A percentile compares a stretch with the other conserved stretches of the same genome.
These are phyloP conservation scores for Parietaria judaica DNA, from an alignment of 306 rosid species.

Conservation along the genomic window DNA sequence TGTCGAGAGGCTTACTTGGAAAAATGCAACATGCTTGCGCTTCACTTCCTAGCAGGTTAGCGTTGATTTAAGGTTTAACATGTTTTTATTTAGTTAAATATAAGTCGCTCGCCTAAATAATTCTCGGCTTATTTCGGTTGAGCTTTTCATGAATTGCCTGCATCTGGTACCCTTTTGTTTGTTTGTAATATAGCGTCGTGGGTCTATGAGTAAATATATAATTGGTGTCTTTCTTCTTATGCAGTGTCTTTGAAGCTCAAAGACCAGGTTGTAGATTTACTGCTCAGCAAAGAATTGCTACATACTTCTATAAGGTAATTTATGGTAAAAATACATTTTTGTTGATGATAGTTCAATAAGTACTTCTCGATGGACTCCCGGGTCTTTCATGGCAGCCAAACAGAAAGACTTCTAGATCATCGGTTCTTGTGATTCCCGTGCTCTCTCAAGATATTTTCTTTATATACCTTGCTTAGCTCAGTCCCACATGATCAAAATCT, in stretches of 20 bases:
- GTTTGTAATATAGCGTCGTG: neutral
- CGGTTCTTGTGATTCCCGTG: neutral
- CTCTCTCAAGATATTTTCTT: neutral
- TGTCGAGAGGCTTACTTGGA: constrained; percentile 71
- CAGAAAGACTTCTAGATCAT: constrained; percentile 2
- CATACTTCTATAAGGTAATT: constrained; percentile 73
- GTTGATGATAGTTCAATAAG: neutral
- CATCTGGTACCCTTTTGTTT: neutral
- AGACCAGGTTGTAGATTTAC: constrained; percentile 85
- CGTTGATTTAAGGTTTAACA: neutral
- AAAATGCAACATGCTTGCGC: constrained; percentile 56
- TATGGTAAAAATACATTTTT: constrained; percentile 8
- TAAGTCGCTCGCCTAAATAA: neutral
- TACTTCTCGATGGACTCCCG: neutral
- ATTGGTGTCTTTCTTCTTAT: constrained; percentile 13
- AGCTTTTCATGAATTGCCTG: neutral
- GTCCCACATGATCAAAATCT: too few species aligned
- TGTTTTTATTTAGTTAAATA: too few species aligned
- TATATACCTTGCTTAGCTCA: too few species aligned
- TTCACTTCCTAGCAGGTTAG: constrained; percentile 89
- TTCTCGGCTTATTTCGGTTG: neutral
- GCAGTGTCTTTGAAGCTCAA: constrained; percentile 93
- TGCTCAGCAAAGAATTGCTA: constrained; percentile 55
- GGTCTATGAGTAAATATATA: neutral
- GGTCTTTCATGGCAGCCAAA: too few species aligned